Conservation (phyloP, 2,329 filamentous ascomycete genomes). For the Septoria linicola region DNA sequence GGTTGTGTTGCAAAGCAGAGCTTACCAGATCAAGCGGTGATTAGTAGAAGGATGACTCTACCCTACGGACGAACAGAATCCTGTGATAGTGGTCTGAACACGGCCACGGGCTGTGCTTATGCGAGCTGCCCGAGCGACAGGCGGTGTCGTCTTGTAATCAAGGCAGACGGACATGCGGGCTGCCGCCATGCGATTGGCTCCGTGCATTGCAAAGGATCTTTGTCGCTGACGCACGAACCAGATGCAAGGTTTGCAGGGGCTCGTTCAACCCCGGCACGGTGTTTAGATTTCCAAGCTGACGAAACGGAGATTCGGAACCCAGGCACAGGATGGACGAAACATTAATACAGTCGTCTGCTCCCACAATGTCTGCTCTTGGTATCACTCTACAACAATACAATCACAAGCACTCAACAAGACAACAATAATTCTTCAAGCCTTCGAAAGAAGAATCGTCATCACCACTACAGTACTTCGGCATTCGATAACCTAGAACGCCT, state of each 20-base stretch:
- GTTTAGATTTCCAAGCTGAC: conserved; percentile 9
- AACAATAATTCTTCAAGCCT: conserved; percentile 1
- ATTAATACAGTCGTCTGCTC: conserved; percentile 15
- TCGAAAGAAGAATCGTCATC: neutral
- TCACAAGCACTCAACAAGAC: conserved; percentile 10
- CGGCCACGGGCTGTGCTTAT: conserved; percentile 14
- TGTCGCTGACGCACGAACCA: conserved; percentile 13
- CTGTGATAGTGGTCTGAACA: neutral
- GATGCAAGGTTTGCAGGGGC: conserved; percentile 12
- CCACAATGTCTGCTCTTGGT: conserved; percentile 4
- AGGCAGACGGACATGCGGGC: conserved; percentile 14
- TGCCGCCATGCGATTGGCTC: conserved; percentile 18
- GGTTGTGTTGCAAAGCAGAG: neutral
- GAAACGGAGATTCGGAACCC: conserved; percentile 15
- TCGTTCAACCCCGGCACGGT: too few relatives aligned
- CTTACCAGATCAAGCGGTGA: neutral
- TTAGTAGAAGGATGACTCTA: conserved; percentile 4
- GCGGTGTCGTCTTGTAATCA: conserved; percentile 15
- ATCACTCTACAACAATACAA: conserved; percentile 13
- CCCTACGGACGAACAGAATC: conserved; percentile 4
- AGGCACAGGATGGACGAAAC: conserved; percentile 15
- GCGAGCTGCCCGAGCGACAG: conserved; percentile 10
- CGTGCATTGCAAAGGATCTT: conserved; percentile 14
- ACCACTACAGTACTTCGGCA: conserved; percentile 18
- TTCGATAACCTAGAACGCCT: conserved; percentile 20